Conservation (phyloP, 441 rosid species). For the Euphorbia neoarborescens region DNA sequence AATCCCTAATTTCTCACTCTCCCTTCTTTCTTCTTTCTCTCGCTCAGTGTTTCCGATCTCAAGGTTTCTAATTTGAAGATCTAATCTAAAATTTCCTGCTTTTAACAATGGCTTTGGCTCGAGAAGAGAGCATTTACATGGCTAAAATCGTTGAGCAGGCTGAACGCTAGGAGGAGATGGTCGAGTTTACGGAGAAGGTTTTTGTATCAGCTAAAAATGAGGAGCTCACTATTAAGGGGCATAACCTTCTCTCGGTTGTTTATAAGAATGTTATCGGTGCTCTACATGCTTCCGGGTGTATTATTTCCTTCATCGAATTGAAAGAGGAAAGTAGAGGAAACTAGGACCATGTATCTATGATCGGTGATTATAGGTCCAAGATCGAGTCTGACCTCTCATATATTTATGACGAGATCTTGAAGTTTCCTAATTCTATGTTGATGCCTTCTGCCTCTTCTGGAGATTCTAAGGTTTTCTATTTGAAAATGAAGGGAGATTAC, state of each 20-base stretch:
- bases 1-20: constrained; percentile 12
- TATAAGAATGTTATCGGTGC: constrained; percentile 95
- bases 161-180: constrained; percentile 93
- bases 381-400: constrained; percentile 73
- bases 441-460: constrained; percentile 68
- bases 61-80: constrained; percentile 11
- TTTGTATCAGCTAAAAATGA: constrained; percentile 61
- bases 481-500: constrained; percentile 94
- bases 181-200: constrained; percentile 91
- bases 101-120: constrained; percentile 44
- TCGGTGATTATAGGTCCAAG: constrained; percentile 74
- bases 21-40: background rate
- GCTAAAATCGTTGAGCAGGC: constrained; percentile 94
- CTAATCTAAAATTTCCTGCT: constrained; percentile 4
- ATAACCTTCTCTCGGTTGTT: constrained; percentile 85
- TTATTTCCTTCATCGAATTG: constrained; percentile 86
- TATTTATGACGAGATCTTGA: constrained; percentile 82
- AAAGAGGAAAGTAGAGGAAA: constrained; percentile 91
- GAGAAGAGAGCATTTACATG: constrained; percentile 82
- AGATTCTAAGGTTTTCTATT: constrained; percentile 86
- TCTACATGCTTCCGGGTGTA: constrained; percentile 92
- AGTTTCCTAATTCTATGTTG: constrained; percentile 70
- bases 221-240: constrained; percentile 84
- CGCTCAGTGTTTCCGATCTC: too few species aligned
- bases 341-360: constrained; percentile 54